A percentile compares a stretch with the other conserved stretches of the same genome.
These are phyloP conservation scores for Takashimella koratensis DNA, from an alignment of 1,284 basidiomycete genomes.

Conservation along the genomic window DNA sequence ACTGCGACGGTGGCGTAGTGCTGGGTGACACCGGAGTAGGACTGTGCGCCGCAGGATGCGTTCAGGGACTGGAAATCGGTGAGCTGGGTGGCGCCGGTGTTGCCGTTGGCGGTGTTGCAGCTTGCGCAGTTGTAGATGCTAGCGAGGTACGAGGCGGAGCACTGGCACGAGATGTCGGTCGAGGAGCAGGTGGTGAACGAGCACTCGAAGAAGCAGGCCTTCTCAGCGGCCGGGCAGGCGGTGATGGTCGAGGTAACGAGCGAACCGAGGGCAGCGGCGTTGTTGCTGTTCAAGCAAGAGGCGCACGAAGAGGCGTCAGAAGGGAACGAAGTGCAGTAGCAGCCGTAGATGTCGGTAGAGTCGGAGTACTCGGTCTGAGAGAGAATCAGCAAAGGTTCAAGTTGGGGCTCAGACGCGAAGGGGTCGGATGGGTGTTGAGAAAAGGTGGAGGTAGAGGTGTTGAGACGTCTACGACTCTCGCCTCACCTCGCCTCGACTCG, in stretches of 20 bases:
- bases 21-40: constrained; percentile 35
- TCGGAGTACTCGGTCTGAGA: constrained; percentile 23
- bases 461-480: no score
- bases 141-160: constrained; percentile 35
- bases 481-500: no score
- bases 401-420: no score
- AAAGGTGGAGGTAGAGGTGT: no score
- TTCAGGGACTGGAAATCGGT: constrained; percentile 39
- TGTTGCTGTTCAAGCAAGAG: constrained; percentile 39
- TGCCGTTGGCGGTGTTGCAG: constrained; percentile 48
- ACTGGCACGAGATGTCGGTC: constrained; percentile 42
- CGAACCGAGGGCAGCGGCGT: constrained; percentile 32
- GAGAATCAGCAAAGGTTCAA: constrained; percentile 2
- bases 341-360: constrained; percentile 37
- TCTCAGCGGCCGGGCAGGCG: constrained; percentile 25
- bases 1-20: constrained; percentile 30
- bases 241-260: constrained; percentile 30
- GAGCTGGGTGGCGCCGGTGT: constrained; percentile 36
- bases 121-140: constrained; percentile 48
- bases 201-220: constrained; percentile 41
- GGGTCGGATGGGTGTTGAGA: not conserved
- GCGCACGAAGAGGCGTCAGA: constrained; percentile 37
- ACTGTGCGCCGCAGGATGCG: constrained; percentile 39
- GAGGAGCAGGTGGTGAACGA: constrained; percentile 38
- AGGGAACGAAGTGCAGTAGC: constrained; percentile 44